Percentiles rank a stretch among this genome's conserved stretches.
Evolutionary conservation across 1,139 yeast species (phyloP).

Genomic region (Zygosaccharomyces pseudobailii): DNA sequence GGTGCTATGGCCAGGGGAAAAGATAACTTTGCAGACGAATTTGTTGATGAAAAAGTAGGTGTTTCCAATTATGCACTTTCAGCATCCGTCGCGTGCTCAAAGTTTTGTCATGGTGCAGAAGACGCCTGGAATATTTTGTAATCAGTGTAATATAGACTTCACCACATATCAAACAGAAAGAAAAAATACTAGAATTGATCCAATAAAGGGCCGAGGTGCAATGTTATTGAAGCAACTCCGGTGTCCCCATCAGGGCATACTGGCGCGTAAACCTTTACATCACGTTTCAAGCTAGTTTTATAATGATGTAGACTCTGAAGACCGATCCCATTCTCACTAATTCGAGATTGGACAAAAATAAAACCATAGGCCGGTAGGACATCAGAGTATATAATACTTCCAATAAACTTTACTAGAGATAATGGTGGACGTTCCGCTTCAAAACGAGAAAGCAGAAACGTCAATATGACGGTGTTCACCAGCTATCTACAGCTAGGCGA

Average conservation of each 20-base stretch:
- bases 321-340: too few species aligned
- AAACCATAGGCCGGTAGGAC: too few species aligned
- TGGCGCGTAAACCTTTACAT: background rate
- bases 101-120: constrained; percentile 97
- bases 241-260: background rate
- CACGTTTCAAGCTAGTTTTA: constrained; percentile 1
- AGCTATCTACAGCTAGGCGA: constrained; percentile 44
- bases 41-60: constrained; percentile 92
- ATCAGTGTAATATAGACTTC: constrained; percentile 4
- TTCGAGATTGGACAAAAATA: too few species aligned
- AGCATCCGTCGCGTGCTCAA: constrained; percentile 97
- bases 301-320: background rate
- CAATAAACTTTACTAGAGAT: too few species aligned
- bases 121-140: constrained; percentile 88
- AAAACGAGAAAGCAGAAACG: too few species aligned
- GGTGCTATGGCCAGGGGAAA: constrained; percentile 99
- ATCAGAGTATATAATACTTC: background rate
- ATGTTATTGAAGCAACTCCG: too few species aligned
- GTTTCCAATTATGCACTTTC: constrained; percentile 92
- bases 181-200: background rate
- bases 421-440: too few species aligned
- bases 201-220: background rate
- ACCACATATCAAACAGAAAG: background rate
- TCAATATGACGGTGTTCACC: constrained; percentile 3
- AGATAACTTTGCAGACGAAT: constrained; percentile 96